Evolutionary conservation across 176 grass and related monocot species (phyloP).

Genomic region (Rhipidocladum racemiflorum): DNA sequence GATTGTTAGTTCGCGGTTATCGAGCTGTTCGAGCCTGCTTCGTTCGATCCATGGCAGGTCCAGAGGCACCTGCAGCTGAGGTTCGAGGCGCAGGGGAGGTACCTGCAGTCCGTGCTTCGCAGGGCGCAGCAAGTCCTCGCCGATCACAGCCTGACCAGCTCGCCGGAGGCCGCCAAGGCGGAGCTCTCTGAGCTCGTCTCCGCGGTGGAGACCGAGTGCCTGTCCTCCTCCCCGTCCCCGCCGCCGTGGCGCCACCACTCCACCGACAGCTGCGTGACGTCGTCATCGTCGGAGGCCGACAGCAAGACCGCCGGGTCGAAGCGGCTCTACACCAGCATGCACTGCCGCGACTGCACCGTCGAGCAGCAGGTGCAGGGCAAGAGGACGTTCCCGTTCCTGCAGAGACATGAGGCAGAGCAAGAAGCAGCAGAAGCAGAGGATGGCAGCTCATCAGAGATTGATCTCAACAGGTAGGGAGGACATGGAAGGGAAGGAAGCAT

Average conservation of each 20-base stretch:
- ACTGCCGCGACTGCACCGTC: slow-evolving; percentile 30
- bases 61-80: slow-evolving; percentile 88
- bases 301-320: slow-evolving; percentile 35
- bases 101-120: slow-evolving; percentile 73
- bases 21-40: not conserved
- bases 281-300: slow-evolving; percentile 30
- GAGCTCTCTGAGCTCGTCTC: slow-evolving; percentile 68
- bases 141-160: slow-evolving; percentile 27
- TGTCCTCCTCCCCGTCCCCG: slow-evolving; percentile 34
- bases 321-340: slow-evolving; percentile 27
- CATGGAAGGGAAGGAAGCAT: slow-evolving; percentile 23
- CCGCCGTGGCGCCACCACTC: slow-evolving; percentile 11
- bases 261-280: slow-evolving; percentile 72
- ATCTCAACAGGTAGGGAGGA: slow-evolving; percentile 68
- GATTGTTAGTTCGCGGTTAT: not conserved
- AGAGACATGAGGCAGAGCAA: not conserved
- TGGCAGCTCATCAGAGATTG: slow-evolving; percentile 53
- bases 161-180: slow-evolving; percentile 31
- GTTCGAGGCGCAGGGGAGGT: slow-evolving; percentile 93
- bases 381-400: slow-evolving; percentile 31
- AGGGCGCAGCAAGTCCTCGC: slow-evolving; percentile 60
- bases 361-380: slow-evolving; percentile 34
- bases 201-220: slow-evolving; percentile 43
- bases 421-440: slow-evolving; percentile 24
- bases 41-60: slow-evolving; percentile 42